These are phyloP conservation scores for Rhipidocladum racemiflorum DNA, from an alignment of 176 grass and related monocot species.

Conservation along the genomic window DNA sequence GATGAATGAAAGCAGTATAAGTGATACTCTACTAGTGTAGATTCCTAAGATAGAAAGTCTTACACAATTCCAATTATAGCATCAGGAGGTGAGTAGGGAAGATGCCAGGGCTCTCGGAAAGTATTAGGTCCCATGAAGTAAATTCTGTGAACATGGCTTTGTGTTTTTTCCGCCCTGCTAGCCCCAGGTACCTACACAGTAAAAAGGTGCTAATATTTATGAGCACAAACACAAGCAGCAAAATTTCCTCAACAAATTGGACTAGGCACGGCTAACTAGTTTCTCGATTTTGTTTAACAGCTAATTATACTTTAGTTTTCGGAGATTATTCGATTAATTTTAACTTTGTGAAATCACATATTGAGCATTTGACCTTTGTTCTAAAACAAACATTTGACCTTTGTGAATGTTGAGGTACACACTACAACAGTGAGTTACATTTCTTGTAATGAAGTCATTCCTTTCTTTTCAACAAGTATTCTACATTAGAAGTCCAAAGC, in stretches of 20 bases:
- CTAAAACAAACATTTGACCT: not conserved
- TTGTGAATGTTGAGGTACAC: slow-evolving; percentile 11
- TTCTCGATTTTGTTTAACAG: not conserved
- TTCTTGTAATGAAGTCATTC: not conserved
- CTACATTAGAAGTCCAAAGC: not conserved
- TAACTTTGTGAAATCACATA: not conserved
- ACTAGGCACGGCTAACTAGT: not conserved
- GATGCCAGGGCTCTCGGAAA: slow-evolving; percentile 97
- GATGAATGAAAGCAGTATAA: slow-evolving; percentile 10
- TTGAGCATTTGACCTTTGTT: not conserved
- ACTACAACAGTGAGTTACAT: not conserved
- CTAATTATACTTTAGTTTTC: not conserved
- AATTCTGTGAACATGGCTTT: slow-evolving; percentile 96
- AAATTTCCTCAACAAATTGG: not conserved
- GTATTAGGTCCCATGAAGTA: slow-evolving; percentile 99
- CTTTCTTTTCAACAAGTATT: not conserved
- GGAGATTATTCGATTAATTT: not conserved
- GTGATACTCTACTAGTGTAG: not conserved
- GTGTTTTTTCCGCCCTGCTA: slow-evolving; percentile 91
- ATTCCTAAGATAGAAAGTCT: slow-evolving; percentile 35
- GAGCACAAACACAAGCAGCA: slow-evolving; percentile 18
- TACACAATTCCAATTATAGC: slow-evolving; percentile 99
- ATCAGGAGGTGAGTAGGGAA: slow-evolving; percentile 94
- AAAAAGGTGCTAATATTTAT: slow-evolving; percentile 6
- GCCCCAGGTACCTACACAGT: slow-evolving; percentile 77